Evolutionary conservation across 1,139 yeast genomes (phyloP).

Genomic region (Diutina pseudorugosa): DNA sequence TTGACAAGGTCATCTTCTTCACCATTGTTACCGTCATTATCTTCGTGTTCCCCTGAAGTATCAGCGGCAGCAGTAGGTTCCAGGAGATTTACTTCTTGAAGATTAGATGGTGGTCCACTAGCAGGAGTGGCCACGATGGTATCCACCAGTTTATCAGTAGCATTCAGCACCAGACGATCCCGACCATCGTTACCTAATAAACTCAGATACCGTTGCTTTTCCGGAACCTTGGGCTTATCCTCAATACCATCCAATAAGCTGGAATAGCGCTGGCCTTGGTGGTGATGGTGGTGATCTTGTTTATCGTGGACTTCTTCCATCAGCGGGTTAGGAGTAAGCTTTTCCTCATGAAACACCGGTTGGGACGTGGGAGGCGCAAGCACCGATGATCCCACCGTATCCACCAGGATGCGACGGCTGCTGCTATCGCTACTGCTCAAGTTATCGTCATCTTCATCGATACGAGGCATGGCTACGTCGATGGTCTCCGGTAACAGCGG

Average conservation of each 20-base stretch:
- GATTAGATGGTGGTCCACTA: background rate
- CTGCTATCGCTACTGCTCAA: background rate
- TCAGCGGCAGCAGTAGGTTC: background rate
- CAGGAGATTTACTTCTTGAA: background rate
- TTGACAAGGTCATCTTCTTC: background rate
- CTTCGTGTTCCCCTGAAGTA: background rate
- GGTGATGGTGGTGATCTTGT: too few species aligned
- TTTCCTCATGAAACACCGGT: conserved; percentile 2
- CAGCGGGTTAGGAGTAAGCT: conserved; percentile 4
- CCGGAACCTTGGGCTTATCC: background rate
- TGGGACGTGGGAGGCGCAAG: background rate
- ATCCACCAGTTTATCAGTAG: background rate
- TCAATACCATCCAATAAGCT: background rate
- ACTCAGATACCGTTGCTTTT: background rate
- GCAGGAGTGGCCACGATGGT: background rate
- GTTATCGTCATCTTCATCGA: background rate
- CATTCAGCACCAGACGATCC: conserved; percentile 1
- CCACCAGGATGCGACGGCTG: background rate
- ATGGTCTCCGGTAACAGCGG: conserved; percentile 3
- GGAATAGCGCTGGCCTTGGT: background rate
- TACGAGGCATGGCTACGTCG: conserved; percentile 3
- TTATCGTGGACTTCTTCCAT: background rate
- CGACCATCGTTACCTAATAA: background rate
- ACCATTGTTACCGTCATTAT: background rate
- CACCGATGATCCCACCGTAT: background rate